Evolutionary conservation across 2,329 filamentous ascomycete genomes (phyloP).

Genomic region (Zasmidium cellare): DNA sequence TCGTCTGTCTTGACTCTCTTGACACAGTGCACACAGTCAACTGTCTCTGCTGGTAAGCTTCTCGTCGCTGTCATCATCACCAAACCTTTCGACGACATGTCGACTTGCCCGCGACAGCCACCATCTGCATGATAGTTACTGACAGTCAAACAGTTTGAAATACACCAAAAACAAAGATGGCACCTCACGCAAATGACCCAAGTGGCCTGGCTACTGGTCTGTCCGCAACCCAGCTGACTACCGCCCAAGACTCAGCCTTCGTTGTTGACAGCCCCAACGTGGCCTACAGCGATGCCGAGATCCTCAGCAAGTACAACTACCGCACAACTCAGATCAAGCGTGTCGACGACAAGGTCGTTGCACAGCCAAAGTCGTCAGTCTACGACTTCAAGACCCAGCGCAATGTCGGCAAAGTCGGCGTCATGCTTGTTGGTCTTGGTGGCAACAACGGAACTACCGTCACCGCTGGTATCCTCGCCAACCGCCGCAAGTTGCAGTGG

Average conservation of each 20-base stretch:
- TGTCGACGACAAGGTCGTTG: conserved; percentile 74
- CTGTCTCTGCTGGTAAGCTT: neutral
- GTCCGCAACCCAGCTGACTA: conserved; percentile 1
- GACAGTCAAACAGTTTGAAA: too few relatives aligned
- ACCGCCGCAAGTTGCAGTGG: conserved; percentile 83
- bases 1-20: neutral
- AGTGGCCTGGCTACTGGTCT: conserved; percentile 57
- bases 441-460: conserved; percentile 98
- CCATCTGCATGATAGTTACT: too few relatives aligned
- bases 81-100: too few relatives aligned
- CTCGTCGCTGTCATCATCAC: neutral
- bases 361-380: conserved; percentile 80
- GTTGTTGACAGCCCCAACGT: conserved; percentile 91
- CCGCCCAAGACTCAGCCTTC: conserved; percentile 55
- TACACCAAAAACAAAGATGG: too few relatives aligned
- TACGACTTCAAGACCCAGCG: conserved; percentile 99
- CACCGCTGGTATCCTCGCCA: conserved; percentile 95
- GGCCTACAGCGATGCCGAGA: conserved; percentile 80
- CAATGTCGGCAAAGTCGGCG: conserved; percentile 85
- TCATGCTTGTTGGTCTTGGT: conserved; percentile 97
- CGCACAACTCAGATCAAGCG: conserved; percentile 83
- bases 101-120: too few relatives aligned
- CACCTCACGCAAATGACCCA: conserved; percentile 80
- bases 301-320: conserved; percentile 94
- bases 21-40: neutral